Base-by-base conservation (phyloP, 345 rosid species). In the Hevea brasiliensis region DNA sequence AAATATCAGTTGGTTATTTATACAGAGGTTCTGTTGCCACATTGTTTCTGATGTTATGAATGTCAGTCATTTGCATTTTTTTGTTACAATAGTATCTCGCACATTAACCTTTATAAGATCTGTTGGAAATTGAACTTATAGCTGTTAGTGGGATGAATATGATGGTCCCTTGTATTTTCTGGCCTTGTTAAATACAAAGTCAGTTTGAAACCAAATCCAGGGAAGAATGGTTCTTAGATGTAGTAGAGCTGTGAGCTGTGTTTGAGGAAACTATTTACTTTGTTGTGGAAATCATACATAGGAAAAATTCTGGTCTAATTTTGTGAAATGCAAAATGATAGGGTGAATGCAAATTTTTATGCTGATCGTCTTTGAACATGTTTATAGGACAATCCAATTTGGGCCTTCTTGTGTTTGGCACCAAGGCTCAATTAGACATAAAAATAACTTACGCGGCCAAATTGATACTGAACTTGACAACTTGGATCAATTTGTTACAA, bases 141-240 rank as follows among this genome's bases (percentile, higher is more conserved):
- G 24, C 24, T 62, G 41, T 37, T 6, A 62, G 26, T 62, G 21
- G n/a, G n/a, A 62, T 62, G 66, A 26, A 48, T 66, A 48, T 66
- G 42, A 47, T 45, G 41, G 17, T n/a, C 61, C 7, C 23, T 26
- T 12, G 6, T 53, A n/a, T 37, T 6, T 21, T 56, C 59, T 35
- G 2, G 24, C 18, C 4, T 67, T 1, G n/a, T n/a, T 53, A 45
- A 64, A 65, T 37, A 23, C 40, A 18, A 2, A 57, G 32, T 23
- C 37, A 20, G 29, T 45, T 45, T 64, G 11, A 3, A 44, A 3
- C 55, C 41, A 65, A 26, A 65, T 12, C 14, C 35, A 65, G 1
- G 40, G 55, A 29, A 11, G 32, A 42, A 45, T 18, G 10, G 41
- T 15, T 17, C 42, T 23, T 7, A 12, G 17, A 37, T 61, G 68